These are phyloP conservation scores for Eucommia ulmoides DNA, from an alignment of 257 asterid genomes.

Conservation along the genomic window DNA sequence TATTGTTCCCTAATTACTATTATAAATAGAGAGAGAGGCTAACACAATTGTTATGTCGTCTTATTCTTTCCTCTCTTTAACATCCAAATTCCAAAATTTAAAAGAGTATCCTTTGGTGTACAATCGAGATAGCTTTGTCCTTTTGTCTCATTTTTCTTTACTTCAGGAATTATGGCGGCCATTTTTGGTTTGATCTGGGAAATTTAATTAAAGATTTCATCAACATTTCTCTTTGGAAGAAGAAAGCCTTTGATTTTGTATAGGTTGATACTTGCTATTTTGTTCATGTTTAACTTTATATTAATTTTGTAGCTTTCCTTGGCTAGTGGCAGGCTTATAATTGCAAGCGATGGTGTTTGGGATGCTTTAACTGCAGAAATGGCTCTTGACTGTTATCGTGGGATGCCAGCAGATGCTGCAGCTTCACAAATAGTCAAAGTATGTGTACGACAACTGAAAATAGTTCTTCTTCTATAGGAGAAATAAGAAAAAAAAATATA, in stretches of 20 bases:
- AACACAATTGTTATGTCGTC: too few relatives aligned
- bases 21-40: too few relatives aligned
- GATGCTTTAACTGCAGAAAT: constrained; percentile 83
- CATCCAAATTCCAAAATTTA: too few relatives aligned
- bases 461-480: constrained; percentile 5
- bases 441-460: constrained; percentile 1
- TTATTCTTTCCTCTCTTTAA: too few relatives aligned
- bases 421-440: constrained; percentile 91
- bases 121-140: too few relatives aligned
- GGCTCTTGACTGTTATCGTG: constrained; percentile 81
- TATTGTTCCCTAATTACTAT: too few relatives aligned
- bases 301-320: constrained; percentile 57
- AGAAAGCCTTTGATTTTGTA: not conserved
- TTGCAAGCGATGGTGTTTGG: constrained; percentile 99
- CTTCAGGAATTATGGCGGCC: not conserved
- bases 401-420: constrained; percentile 82
- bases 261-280: not conserved
- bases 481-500: too few relatives aligned
- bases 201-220: not conserved
- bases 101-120: too few relatives aligned
- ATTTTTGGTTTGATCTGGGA: not conserved
- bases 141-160: not conserved
- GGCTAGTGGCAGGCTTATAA: constrained; percentile 80
- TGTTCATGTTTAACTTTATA: not conserved
- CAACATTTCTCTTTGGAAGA: not conserved